Percentiles rank a stretch among this genome's conserved stretches.
Conservation (phyloP, 495 filamentous ascomycete species). For the Delitschia confertaspora region DNA sequence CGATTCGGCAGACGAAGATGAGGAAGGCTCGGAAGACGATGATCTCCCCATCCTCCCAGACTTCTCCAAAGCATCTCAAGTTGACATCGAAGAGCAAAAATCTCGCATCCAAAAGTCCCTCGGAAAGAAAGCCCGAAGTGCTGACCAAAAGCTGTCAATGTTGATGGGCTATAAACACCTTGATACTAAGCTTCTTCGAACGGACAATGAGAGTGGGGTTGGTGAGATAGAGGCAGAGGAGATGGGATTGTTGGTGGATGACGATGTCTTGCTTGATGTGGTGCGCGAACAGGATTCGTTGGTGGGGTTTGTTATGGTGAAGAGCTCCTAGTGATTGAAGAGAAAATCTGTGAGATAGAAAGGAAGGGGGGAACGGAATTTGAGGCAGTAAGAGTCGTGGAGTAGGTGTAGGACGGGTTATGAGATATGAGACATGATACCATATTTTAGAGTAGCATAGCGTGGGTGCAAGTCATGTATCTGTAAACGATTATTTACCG, state of each 20-base stretch:
- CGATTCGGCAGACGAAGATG: constrained; percentile 21
- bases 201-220: constrained; percentile 33
- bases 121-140: constrained; percentile 43
- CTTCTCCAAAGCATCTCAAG: constrained; percentile 49
- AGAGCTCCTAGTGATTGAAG: constrained; percentile 33
- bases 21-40: constrained; percentile 29
- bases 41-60: constrained; percentile 38
- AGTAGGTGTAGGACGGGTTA: too few relatives aligned
- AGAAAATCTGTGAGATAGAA: too few relatives aligned
- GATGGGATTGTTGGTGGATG: constrained; percentile 42
- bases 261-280: constrained; percentile 52
- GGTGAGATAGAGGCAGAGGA: constrained; percentile 28
- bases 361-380: too few relatives aligned
- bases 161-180: constrained; percentile 63
- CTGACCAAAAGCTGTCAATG: constrained; percentile 53
- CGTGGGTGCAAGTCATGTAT: too few relatives aligned
- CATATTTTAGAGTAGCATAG: too few relatives aligned
- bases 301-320: constrained; percentile 62
- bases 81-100: constrained; percentile 56
- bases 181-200: constrained; percentile 42
- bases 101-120: constrained; percentile 35
- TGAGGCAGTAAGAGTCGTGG: too few relatives aligned
- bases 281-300: constrained; percentile 52
- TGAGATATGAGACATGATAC: too few relatives aligned
- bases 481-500: too few relatives aligned